Base-by-base conservation (phyloP, 2,329 filamentous ascomycete species). In the Tolypocladium capitatum region DNA sequence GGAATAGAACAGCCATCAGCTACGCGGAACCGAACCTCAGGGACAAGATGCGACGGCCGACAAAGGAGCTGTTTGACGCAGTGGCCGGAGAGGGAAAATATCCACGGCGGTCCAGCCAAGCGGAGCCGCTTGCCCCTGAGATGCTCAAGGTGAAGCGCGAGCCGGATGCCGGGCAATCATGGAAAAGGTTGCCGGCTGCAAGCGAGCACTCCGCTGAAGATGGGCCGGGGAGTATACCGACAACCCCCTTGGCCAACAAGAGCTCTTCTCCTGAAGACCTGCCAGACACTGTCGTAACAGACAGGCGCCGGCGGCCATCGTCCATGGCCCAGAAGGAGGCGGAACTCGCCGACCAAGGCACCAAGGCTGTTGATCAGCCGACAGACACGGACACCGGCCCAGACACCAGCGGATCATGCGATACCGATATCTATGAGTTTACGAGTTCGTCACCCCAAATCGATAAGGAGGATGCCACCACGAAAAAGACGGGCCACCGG, bases 1-100 rank as follows among this genome's bases (percentile, higher is more conserved):
- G 86, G 53, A 78, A 79, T 43, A 74, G 83, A 56, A 68, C 78
- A 11, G 73, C 80, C 45, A 76, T 92, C 51, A 91, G 84, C 68
- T 92, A 92, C 62, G 84, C 85, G 11, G 85, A 91, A 62, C 86
- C 86, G 1, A 91, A 85, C 57, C 70, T 92, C 38, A 76, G 84
- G 52, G 84, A 83, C 59, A 92, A 92, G 67, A 90, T 92, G 86
- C 77, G 86, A 49, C 76, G 86, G 50, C 85, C 86, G 21, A 85
- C 83, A 1, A 86, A 86, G 59, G 80, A 86, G 53, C 65, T 90
- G 10, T 77, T 83, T 33, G 84, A 89, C 61, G 86, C 85, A 1
- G 85, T 91, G 14, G 66, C 75, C 11, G 80, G 76, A n/a, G 76
- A 83, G 55, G 75, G 73, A 31, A 80, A 74, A 58, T 69, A 73